Percentiles rank a stretch among this genome's conserved stretches.
Conservation (phyloP, 306 rosid genomes). For the Quercus berberidifolia region DNA sequence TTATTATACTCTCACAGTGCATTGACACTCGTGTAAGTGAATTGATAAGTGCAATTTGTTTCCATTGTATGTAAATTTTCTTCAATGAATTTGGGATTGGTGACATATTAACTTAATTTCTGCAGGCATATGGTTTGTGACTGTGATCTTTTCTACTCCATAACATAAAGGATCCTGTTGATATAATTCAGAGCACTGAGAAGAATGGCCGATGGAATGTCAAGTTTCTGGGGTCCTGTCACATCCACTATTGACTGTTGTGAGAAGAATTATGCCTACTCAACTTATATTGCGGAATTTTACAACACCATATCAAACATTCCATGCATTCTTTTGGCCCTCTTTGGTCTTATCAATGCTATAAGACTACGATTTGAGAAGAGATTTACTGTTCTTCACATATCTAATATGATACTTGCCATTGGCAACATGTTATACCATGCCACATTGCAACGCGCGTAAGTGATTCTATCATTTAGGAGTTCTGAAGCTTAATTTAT, state of each 20-base stretch:
- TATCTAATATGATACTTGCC: constrained; percentile 84
- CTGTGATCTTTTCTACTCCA: constrained; percentile 31
- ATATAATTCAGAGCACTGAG: constrained; percentile 14
- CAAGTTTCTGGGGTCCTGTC: constrained; percentile 94
- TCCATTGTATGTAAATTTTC: neutral
- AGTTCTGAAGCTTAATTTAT: constrained; percentile 2
- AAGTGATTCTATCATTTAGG: constrained; percentile 34
- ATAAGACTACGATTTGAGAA: constrained; percentile 85
- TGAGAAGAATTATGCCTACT: constrained; percentile 68
- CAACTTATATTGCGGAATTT: constrained; percentile 87
- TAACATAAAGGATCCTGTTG: constrained; percentile 11
- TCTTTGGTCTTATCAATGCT: constrained; percentile 83
- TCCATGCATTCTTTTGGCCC: constrained; percentile 81
- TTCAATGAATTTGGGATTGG: neutral
- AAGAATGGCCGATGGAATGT: constrained; percentile 61
- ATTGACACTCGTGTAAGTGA: neutral
- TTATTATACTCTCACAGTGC: neutral
- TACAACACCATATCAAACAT: constrained; percentile 81
- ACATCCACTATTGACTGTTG: constrained; percentile 83
- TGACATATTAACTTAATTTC: constrained; percentile 10
- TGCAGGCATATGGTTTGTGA: constrained; percentile 37
- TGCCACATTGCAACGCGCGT: constrained; percentile 81
- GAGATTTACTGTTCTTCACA: constrained; percentile 86
- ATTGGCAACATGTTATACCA: constrained; percentile 90
- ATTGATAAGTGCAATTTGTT: neutral